Evolutionary conservation across 495 filamentous ascomycete genomes (phyloP), one percentile per base, ranked within the genome.

Genomic region (Ramalina intermedia): DNA sequence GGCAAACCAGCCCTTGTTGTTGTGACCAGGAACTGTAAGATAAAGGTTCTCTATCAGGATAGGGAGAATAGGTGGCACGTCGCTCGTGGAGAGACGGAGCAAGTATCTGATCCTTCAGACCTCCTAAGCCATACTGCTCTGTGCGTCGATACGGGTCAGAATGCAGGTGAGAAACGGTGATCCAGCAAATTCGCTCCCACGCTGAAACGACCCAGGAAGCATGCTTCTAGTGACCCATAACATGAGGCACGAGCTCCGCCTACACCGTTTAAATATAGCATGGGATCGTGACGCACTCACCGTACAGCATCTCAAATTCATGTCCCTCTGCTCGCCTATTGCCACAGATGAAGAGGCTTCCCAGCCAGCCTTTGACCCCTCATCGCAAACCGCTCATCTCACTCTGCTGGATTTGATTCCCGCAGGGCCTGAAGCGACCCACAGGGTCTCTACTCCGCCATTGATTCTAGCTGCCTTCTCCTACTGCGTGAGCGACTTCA

Each of bases 111-210:
- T 11, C 80, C 79, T 11, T 76, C 82, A 43, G 78, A 86, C 43
- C 55, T 84, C 14, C 70, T 93, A 33, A 87, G 85, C 4, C 87
- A 95, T 65, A 85, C 87, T 3, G 74, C 87, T 13, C 68, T 91
- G 48, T 81, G 81, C 50, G 75, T 80, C 11, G 85, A 89, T 39
- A 81, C 72, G 63, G 72, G 79, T 8, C 41, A 45, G 16, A 50
- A 50, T 23, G 43, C 43, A 42, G 52, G 45, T 46, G 38, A 26
- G 21, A 18, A 4, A 43, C 26, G 11, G 3, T n/a, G 29, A n/a
- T 24, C n/a, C 23, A 8, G 14, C 7, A 35, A 41, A 37, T 16
- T 20, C 18, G 17, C 33, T 17, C 20, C 38, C 18, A 50, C 20
- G 46, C 52, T 51, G 42, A 51, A 38, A 29, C 11, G 18, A 47